Evolutionary conservation across 2,329 filamentous ascomycete species (phyloP).

Genomic region (Beauveria caledonica): DNA sequence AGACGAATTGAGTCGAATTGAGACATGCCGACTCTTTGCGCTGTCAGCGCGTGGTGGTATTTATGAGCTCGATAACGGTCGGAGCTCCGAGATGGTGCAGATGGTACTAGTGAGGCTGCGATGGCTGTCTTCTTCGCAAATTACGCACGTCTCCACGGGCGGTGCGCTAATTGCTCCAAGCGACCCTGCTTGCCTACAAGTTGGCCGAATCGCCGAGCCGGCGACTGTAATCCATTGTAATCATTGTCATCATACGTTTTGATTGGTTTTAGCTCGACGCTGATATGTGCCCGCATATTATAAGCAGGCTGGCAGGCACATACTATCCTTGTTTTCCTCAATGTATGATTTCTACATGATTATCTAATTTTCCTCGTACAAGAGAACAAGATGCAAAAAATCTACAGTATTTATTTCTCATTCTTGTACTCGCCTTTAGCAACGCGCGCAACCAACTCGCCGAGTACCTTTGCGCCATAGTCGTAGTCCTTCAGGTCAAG

Average conservation of each 20-base stretch:
- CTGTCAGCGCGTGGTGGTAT: not conserved
- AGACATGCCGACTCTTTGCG: too few relatives aligned
- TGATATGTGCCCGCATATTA: not conserved
- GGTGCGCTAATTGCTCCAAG: not conserved
- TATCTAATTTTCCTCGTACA: too few relatives aligned
- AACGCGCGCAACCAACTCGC: constrained; percentile 36
- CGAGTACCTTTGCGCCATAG: constrained; percentile 53
- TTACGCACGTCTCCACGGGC: constrained; percentile 4
- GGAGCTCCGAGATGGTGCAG: constrained; percentile 1
- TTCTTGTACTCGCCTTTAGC: constrained; percentile 25
- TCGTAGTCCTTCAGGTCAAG: constrained; percentile 73
- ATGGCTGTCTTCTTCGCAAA: not conserved
- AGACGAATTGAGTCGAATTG: not conserved
- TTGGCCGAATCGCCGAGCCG: constrained; percentile 7
- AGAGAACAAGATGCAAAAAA: too few relatives aligned
- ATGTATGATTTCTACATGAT: too few relatives aligned
- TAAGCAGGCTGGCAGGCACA: too few relatives aligned
- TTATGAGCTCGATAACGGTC: not conserved
- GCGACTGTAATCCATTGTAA: not conserved
- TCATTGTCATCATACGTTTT: too few relatives aligned
- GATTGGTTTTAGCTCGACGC: not conserved
- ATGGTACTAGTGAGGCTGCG: not conserved
- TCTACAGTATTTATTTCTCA: not conserved
- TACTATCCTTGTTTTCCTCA: too few relatives aligned
- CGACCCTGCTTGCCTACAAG: not conserved